Percentiles rank a stretch among this genome's conserved stretches.
These are phyloP conservation scores for Dactylella cylindrospora DNA, from an alignment of 2,329 filamentous ascomycete species.

Conservation along the genomic window DNA sequence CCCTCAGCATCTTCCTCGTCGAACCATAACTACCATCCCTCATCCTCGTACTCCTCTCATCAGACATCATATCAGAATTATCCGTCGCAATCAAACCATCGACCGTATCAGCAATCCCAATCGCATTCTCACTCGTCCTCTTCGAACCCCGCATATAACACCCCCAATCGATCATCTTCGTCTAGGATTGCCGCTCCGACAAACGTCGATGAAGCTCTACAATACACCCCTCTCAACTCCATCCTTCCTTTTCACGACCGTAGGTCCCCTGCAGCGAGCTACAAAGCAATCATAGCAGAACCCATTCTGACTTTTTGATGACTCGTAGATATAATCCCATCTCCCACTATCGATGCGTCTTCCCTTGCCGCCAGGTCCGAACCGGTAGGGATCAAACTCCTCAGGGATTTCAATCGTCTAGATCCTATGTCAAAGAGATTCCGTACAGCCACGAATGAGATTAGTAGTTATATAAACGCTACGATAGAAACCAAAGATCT, in stretches of 20 bases:
- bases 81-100: slow-evolving; percentile 2
- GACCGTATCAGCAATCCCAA: slow-evolving; percentile 7
- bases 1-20: slow-evolving; percentile 5
- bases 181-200: slow-evolving; percentile 50
- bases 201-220: slow-evolving; percentile 71
- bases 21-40: slow-evolving; percentile 18
- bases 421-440: slow-evolving; percentile 43
- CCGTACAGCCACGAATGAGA: slow-evolving; percentile 21
- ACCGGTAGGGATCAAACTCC: slow-evolving; percentile 50
- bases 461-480: slow-evolving; percentile 28
- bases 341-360: slow-evolving; percentile 62
- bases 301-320: slow-evolving; percentile 14
- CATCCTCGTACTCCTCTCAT: slow-evolving; percentile 1
- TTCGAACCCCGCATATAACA: slow-evolving; percentile 18
- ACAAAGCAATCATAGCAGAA: too few relatives aligned
- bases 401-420: slow-evolving; percentile 35
- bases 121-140: slow-evolving; percentile 1
- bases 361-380: slow-evolving; percentile 61
- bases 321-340: slow-evolving; percentile 65
- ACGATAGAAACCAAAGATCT: slow-evolving; percentile 25
- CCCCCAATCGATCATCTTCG: not conserved
- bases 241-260: slow-evolving; percentile 76
- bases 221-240: slow-evolving; percentile 79
- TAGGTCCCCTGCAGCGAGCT: too few relatives aligned
- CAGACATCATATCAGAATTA: not conserved